Conservation (phyloP, 2,329 filamentous ascomycete species). For the Fonsecaea erecta region DNA sequence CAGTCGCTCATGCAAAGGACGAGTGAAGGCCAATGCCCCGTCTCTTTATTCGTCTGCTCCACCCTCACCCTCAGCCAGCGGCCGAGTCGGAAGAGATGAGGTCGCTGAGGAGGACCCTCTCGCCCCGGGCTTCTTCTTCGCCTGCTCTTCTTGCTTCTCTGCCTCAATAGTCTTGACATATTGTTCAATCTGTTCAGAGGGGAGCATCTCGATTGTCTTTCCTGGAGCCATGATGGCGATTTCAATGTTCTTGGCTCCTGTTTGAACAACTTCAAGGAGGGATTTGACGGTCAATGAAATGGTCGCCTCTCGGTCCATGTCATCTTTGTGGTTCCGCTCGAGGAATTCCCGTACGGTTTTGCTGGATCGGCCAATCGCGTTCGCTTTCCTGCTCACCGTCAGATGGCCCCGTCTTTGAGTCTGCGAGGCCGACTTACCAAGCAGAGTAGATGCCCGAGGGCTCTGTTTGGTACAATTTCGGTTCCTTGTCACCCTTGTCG, state of each 20-base stretch:
- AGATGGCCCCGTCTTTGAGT: conserved; percentile 31
- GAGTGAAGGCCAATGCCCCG: conserved; percentile 5
- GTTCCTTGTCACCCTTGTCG: conserved; percentile 86
- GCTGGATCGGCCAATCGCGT: conserved; percentile 96
- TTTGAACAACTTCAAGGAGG: conserved; percentile 95
- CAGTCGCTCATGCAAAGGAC: conserved; percentile 36
- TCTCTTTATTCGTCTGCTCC: conserved; percentile 27
- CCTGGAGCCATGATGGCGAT: conserved; percentile 97
- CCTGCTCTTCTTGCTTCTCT: conserved; percentile 98
- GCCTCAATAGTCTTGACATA: conserved; percentile 99
- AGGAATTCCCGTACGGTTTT: conserved; percentile 99
- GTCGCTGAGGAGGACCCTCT: conserved; percentile 48
- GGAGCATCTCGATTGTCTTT: conserved; percentile 88
- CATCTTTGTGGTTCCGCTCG: conserved; percentile 97
- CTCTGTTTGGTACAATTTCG: conserved; percentile 95
- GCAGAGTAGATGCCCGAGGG: conserved; percentile 99
- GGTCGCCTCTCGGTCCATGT: conserved; percentile 94
- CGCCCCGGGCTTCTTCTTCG: conserved; percentile 85
- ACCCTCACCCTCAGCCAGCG: conserved; percentile 50
- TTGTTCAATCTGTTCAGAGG: conserved; percentile 91
- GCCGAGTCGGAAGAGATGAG: conserved; percentile 73
- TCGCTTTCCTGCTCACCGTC: conserved; percentile 78
- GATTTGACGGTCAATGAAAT: conserved; percentile 99
- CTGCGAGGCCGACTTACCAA: conserved; percentile 68
- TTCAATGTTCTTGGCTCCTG: conserved; percentile 99